phyloP scores from a whole-genome alignment of 2,329 filamentous ascomycete species.

The Hypoxylon sp. region DNA sequence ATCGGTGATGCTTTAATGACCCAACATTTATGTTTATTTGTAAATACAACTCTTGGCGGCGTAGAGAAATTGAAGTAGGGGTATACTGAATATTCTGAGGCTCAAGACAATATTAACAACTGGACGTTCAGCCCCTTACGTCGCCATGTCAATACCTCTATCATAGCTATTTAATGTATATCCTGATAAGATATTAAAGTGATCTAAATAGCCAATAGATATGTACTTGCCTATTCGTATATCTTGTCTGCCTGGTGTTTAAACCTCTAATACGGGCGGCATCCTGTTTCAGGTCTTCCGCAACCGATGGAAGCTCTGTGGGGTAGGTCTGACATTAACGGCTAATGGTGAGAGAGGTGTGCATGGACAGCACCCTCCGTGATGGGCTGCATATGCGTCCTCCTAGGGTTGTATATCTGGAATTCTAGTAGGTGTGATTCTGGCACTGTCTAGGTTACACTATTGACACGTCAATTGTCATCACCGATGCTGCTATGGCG shows the following conservation, averaged over 20 bases:
- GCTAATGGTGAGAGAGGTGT: background rate
- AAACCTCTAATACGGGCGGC: background rate
- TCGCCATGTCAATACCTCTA: too few species aligned
- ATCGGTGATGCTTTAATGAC: background rate
- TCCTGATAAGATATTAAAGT: too few species aligned
- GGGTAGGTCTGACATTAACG: background rate
- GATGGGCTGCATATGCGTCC: background rate
- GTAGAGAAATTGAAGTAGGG: too few species aligned
- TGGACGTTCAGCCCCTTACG: too few species aligned
- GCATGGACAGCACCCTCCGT: background rate
- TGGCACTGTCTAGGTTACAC: background rate
- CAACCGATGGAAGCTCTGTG: background rate
- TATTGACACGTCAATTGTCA: background rate
- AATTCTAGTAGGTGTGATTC: background rate
- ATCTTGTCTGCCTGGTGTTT: background rate
- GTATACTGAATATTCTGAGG: too few species aligned
- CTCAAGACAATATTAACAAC: too few species aligned
- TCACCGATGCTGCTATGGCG: background rate
- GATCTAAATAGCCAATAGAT: background rate
- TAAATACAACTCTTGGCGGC: too few species aligned
- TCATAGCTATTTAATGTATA: too few species aligned
- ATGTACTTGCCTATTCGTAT: background rate
- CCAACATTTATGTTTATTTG: too few species aligned
- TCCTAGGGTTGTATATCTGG: background rate
- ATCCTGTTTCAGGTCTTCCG: background rate